Evolutionary conservation across 2,329 filamentous ascomycete species (phyloP), one percentile per base, ranked within the genome.

Genomic region (Plectosphaerella cucumerina): DNA sequence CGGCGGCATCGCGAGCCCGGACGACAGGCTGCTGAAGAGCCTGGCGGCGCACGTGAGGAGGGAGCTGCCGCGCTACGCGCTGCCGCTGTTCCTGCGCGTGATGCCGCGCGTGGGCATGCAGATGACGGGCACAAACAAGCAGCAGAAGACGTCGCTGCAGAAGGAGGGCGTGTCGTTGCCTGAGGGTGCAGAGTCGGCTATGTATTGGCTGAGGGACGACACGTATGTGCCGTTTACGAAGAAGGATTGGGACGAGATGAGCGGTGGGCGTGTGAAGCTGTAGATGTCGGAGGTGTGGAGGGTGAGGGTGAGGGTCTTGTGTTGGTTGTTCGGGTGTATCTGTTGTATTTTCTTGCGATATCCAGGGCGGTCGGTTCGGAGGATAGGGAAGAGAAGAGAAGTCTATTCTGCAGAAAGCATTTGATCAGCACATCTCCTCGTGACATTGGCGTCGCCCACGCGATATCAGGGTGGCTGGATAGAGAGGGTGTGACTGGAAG

Each of bases 111-210:
- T 78, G 44, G 67, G 71, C 3, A 77, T 82, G 57, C 82, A 87
- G 60, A 77, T 82, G 1, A 96, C 91, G 5, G 90, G 90, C 0
- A 96, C 90, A 45, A 88, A 90, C 62, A 96, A 96, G 75, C 89
- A 95, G 71, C 87, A 92, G 70, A 96, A 96, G 69, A 82, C 87
- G 56, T 69, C 73, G 0, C 65, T 96, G 56, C 76, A 89, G n/a
- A 74, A 76, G 2, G 80, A 92, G 55, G 90, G 91, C 1, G 88
- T 93, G 0, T 81, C 89, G 60, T 87, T 86, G 0, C 67, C 62
- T 4, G 80, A 80, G 59, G 71, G 78, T 1, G 65, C 66, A 35
- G 58, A 59, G 4, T 80, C 82, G 21, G 65, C 70, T 35, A 34
- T 87, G 44, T 86, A 73, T 60, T 93, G 88, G 86, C 70, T 91